Base-by-base conservation (phyloP, 768 basidiomycete species). In the Boletus fagicola region DNA sequence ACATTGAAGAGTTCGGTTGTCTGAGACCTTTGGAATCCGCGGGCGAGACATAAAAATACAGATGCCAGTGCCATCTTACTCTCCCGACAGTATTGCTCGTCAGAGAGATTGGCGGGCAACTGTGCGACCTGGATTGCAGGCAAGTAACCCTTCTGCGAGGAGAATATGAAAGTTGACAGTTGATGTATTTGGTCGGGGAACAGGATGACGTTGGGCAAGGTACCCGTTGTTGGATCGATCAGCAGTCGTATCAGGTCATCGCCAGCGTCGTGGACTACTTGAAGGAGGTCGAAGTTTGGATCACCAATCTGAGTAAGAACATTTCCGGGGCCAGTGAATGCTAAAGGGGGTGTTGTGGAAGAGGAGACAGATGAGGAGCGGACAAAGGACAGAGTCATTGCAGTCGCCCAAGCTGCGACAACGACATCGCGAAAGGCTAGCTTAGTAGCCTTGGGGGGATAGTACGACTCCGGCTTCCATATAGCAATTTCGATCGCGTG, bases 1-100 rank as follows among this genome's bases (percentile, higher is more conserved):
- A 66, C 62, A 24, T 60, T 65, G 42, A 74, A 58, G 5, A 61
- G 33, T 46, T 62, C 63, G n/a, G 64, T 54, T 20, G 64, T 38
- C n/a, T 71, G 63, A 8, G 67, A 65, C 10, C 62, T 56, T 60
- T 81, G 81, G 20, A 78, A 72, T 28, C 74, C 66, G 60, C 78
- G 80, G 20, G 80, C 79, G 16, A 82, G 72, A 36, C 76, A 75
- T 51, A 82, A 71, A 33, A 80, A 62, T 22, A 79, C 66, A 38
- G 75, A 75, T 45, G 76, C 73, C 48, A 75, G 73, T 56, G 74
- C 75, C 62, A 63, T 62, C 58, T 60, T 73, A 24, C 61, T 63
- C 48, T 72, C 66, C 46, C 49, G 60, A 40, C 42, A 56, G 15
- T 51, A 61, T 59, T 61, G 65, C n/a, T 68, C 64, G 40, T 71